Base-by-base conservation (phyloP, 2,329 filamentous ascomycete species). In the Microcera coccophila region DNA sequence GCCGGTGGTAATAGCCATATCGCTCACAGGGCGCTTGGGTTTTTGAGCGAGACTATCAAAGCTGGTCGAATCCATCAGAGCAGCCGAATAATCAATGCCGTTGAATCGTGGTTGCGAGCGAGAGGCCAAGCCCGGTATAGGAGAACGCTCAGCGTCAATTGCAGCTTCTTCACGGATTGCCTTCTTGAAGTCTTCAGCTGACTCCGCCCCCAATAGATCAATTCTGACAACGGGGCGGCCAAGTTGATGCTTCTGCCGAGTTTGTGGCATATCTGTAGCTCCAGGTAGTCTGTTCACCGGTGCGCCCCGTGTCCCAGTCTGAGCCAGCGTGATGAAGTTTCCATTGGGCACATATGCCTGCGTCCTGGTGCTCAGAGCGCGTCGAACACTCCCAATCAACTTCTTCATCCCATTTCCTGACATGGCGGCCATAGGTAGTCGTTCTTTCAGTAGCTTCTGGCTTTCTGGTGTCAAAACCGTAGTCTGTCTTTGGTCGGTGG, bases 361-460 rank as follows among this genome's bases (percentile, higher is more conserved):
- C 1, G 69, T 72, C 41, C 66, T 69, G 12, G 75, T 87, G 61
- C 88, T 88, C 37, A 96, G 65, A 5, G 84, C 90, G 49, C 89
- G 82, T 15, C 90, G 85, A 28, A 97, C 87, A 49, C 87, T 91
- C 5, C 90, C 87, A 38, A 98, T 76, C 1, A 97, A 77, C 54
- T 83, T 93, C 64, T 84, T 90, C 75, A 96, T 87, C 3, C 87
- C 88, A 22, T 85, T 84, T 36, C 79, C 75, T 9, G 78, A 82
- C 75, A 83, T 80, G 41, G 78, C 78, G 12, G 78, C 78, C 32
- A 74, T 75, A 8, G 73, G 75, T 1, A 71, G 70, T 19, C 63
- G 61, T 11, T 67, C 66, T 51, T 76, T 81, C 32, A 67, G 58
- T 36, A 72, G 69, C n/a, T 47, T 47, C 32, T 55, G 57, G 19